phyloP scores from a whole-genome alignment of 768 basidiomycete species.

The Mycena kentingensis region DNA sequence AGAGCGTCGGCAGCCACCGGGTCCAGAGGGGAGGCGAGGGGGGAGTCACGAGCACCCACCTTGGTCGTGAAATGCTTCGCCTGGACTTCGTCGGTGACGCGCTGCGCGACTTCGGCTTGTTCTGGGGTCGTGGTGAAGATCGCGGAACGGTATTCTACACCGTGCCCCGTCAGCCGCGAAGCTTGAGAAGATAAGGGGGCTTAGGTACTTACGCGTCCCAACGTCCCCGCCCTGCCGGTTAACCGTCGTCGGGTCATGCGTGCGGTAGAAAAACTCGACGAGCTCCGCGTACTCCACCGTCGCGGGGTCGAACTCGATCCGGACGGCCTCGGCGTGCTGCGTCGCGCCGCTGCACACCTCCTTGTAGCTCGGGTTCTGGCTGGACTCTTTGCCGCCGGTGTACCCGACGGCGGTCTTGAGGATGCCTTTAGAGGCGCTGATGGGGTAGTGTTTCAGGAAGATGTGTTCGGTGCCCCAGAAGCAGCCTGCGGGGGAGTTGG shows the following conservation, averaged over 20 bases:
- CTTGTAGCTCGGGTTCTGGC: slow-evolving; percentile 51
- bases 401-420: slow-evolving; percentile 60
- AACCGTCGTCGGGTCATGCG: slow-evolving; percentile 71
- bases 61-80: slow-evolving; percentile 63
- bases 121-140: slow-evolving; percentile 67
- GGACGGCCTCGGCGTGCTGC: slow-evolving; percentile 70
- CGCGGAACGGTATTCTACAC: slow-evolving; percentile 72
- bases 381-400: slow-evolving; percentile 50
- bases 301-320: slow-evolving; percentile 66
- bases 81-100: slow-evolving; percentile 69
- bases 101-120: slow-evolving; percentile 58
- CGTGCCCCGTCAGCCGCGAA: not conserved
- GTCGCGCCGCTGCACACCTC: slow-evolving; percentile 68
- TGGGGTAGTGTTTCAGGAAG: slow-evolving; percentile 59
- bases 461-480: slow-evolving; percentile 71
- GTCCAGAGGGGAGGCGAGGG: too few relatives aligned
- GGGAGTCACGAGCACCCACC: slow-evolving; percentile 15
- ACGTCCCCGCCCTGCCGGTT: slow-evolving; percentile 63
- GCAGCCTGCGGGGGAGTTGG: slow-evolving; percentile 39
- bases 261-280: slow-evolving; percentile 78
- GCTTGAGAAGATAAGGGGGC: too few relatives aligned
- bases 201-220: slow-evolving; percentile 62
- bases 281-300: slow-evolving; percentile 72
- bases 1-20: too few relatives aligned
- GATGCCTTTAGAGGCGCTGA: slow-evolving; percentile 53